Base-by-base conservation (phyloP, 768 basidiomycete genomes). In the Daedaleopsis sinensis region DNA sequence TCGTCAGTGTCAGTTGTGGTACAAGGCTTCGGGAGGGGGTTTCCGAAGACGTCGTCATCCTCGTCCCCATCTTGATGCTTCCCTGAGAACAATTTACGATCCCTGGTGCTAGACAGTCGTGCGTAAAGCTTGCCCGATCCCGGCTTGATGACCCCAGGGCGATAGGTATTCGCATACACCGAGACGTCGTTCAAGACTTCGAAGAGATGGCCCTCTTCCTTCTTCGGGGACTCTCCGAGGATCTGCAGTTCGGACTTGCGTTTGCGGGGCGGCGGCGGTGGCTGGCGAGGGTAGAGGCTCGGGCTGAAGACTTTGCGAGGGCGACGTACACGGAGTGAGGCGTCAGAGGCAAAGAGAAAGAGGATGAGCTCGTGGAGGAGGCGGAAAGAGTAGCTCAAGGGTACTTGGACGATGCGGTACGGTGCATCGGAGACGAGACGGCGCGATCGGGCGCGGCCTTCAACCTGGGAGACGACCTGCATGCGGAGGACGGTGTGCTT, bases 381-480 rank as follows among this genome's bases (percentile, higher is more conserved):
- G 0, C 81, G 76, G 64, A 92, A 86, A 0, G 86, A 88, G 69
- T 90, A 91, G 68, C 80, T 88, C 27, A 84, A 75, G 0, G 90
- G 90, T 9, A 90, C 87, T 64, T 89, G 89, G 5, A 84, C 84
- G 55, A 90, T 74, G 55, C 89, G 82, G 67, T 85, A 83, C 3
- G 87, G 79, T 6, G 85, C 84, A 5, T 86, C 83, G 23, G 55
- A 7, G 5, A 39, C 48, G 8, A 13, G 8, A 12, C 48, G 50
- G 56, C 76, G 72, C 18, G 70, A 63, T 37, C 62, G 61, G 15
- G 61, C 38, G 39, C 38, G 57, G 12, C 52, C 15, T 6, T 59
- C 27, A 39, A 70, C 73, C 71, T 13, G 69, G 62, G 47, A 80
- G 77, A 84, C 71, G 52, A 88, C 74, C 72, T 89, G 88, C 68